Evolutionary conservation across 441 rosid species (phyloP).

Genomic region (Adansonia madagascariensis): DNA sequence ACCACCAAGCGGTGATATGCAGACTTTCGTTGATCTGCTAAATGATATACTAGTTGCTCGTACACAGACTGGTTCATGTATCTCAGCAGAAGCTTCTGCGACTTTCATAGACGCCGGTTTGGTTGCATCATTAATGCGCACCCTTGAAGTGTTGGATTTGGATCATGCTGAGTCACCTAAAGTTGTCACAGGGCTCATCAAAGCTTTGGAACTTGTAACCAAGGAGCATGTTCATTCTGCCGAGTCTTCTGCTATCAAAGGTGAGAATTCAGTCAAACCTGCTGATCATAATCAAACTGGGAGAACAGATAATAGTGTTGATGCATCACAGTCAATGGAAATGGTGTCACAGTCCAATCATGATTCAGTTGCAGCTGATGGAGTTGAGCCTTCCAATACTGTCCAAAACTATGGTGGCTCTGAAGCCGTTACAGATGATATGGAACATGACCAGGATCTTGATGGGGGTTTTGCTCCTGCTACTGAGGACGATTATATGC

Average conservation of each 20-base stretch:
- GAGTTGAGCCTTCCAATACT: constrained; percentile 57
- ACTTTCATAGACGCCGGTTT: constrained; percentile 92
- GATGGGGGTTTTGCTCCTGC: constrained; percentile 74
- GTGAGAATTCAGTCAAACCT: constrained; percentile 66
- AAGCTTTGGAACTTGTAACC: constrained; percentile 91
- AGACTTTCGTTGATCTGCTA: constrained; percentile 72
- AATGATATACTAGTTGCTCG: constrained; percentile 93
- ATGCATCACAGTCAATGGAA: constrained; percentile 61
- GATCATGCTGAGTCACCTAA: constrained; percentile 89
- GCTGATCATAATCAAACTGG: constrained; percentile 56
- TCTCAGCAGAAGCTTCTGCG: constrained; percentile 90
- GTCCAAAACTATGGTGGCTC: constrained; percentile 66
- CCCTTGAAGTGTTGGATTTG: constrained; percentile 91
- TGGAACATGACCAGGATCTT: constrained; percentile 97
- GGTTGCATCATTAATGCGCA: constrained; percentile 73
- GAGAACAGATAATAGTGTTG: constrained; percentile 62
- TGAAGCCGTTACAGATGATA: constrained; percentile 90
- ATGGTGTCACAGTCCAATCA: constrained; percentile 59
- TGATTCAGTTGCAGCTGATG: constrained; percentile 60
- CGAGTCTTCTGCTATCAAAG: constrained; percentile 60
- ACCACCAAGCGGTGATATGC: constrained; percentile 72
- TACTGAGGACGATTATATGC: constrained; percentile 91
- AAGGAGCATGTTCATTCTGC: constrained; percentile 87
- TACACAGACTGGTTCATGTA: constrained; percentile 79
- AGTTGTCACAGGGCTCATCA: constrained; percentile 79